Base-by-base conservation (phyloP, 352 stramenopile genomes). In the Pseudoperonospora humuli region DNA sequence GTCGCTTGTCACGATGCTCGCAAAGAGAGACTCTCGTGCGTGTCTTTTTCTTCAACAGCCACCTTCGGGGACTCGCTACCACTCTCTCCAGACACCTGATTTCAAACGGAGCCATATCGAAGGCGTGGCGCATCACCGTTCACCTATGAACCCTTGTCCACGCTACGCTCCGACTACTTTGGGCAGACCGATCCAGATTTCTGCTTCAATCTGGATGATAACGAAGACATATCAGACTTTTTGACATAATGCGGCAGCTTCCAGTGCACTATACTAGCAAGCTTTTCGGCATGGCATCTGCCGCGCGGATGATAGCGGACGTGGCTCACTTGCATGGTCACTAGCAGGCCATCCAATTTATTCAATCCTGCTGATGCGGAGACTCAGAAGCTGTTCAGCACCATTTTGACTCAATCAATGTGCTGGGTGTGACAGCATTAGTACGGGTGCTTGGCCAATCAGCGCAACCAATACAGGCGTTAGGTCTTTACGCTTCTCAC, bases 131-230 rank as follows among this genome's bases (percentile, higher is more conserved):
- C n/a, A n/a, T n/a, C n/a, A n/a, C n/a, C n/a, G n/a, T n/a, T n/a
- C n/a, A n/a, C n/a, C n/a, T n/a, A n/a, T n/a, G n/a, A n/a, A n/a
- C n/a, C n/a, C n/a, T n/a, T n/a, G n/a, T n/a, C n/a, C n/a, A n/a
- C n/a, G n/a, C n/a, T n/a, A 10, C 25, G 1, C 27, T 52, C 29
- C 43, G 3, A 17, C 33, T 3, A 15, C n/a, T 38, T 25, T 57
- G 19, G 44, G 24, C 49, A 89, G 75, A 76, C 79, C 38, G 81
- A 93, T 62, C 81, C 81, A 25, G 81, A 93, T 59, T 93, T 93
- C 42, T 87, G 75, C 58, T 93, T 93, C 57, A 93, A 91, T 45
- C 57, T 93, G 25, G 79, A 91, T 45, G 79, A 91, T 38, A 88
- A 56, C 38, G 81, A 91, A 70, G 79, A 79, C 32, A 89, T 91